These are phyloP conservation scores for Hygrophorus pudorinus DNA, from an alignment of 768 basidiomycete species.

Conservation along the genomic window DNA sequence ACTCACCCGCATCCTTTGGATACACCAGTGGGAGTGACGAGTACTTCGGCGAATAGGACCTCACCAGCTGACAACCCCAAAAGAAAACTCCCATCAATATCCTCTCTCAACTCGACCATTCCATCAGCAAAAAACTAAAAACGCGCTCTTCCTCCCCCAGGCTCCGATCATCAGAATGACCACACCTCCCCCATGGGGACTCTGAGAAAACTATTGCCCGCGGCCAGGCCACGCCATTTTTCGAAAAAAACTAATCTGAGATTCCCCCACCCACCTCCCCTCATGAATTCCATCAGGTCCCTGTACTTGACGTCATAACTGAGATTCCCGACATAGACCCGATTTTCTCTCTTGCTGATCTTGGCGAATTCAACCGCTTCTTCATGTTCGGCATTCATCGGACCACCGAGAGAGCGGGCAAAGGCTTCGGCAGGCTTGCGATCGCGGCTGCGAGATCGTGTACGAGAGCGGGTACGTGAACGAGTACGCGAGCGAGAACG, in stretches of 20 bases:
- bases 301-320: slow-evolving; percentile 98
- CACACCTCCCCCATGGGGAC: slow-evolving; percentile 18
- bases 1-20: slow-evolving; percentile 99
- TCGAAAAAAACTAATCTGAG: slow-evolving; percentile 46
- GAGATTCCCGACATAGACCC: slow-evolving; percentile 98
- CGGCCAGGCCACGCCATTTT: slow-evolving; percentile 23
- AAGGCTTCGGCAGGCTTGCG: slow-evolving; percentile 56
- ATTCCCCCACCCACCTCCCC: slow-evolving; percentile 97
- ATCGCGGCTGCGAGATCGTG: slow-evolving; percentile 58
- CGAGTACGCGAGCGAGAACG: slow-evolving; percentile 38
- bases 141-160: slow-evolving; percentile 23
- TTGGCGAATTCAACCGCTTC: slow-evolving; percentile 95
- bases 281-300: slow-evolving; percentile 99
- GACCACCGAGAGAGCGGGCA: slow-evolving; percentile 74
- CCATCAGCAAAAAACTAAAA: slow-evolving; percentile 33
- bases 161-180: slow-evolving; percentile 5
- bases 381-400: slow-evolving; percentile 85
- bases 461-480: slow-evolving; percentile 50
- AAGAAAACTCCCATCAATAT: slow-evolving; percentile 92
- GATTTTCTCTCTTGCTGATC: slow-evolving; percentile 93
- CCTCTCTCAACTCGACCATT: slow-evolving; percentile 66
- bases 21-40: slow-evolving; percentile 90
- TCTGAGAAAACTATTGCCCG: slow-evolving; percentile 17
- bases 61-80: slow-evolving; percentile 94
- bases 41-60: slow-evolving; percentile 99